Evolutionary conservation across 306 rosid species (phyloP), one percentile per base, ranked within the genome.

Genomic region (Cicer judaicum): DNA sequence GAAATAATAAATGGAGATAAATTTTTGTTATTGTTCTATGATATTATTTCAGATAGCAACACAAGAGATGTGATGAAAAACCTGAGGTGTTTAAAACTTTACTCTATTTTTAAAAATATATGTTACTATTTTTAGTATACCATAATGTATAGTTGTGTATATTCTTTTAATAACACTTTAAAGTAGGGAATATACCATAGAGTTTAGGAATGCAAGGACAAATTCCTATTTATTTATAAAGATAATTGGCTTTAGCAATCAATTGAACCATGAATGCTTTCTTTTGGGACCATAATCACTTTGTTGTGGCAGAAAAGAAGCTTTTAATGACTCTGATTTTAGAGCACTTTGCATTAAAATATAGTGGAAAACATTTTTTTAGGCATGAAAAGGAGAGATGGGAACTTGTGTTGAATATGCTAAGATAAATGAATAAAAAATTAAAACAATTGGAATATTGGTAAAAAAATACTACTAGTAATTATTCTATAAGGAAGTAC

Each of bases 261-360:
- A 62, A 54, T 68, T 68, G 74, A 74, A 70, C 49, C 40, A 38
- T 15, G 68, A 18, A 46, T 68, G 38, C 47, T 70, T 62, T 57
- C 18, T 14, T 2, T 48, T 47, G 56, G 81, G 78, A 74, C 86
- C 83, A 74, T 82, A 71, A 79, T 55, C 57, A 18, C 77, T 79
- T 52, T 71, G 56, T 42, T 59, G 64, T 77, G 24, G 82, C 49
- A 68, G 18, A 77, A 61, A 77, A 76, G 68, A 63, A 29, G 67
- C 79, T 63, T 77, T 80, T 78, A 46, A 61, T 69, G 64, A 48
- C 80, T 63, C 44, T 69, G 41, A 56, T 44, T 21, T 13, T 49
- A 18, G 76, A 68, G 75, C 83, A 73, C 76, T 80, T 69, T 5
- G 18, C 57, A 69, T 70, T 56, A 64, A 69, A 66, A 77, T 74